Evolutionary conservation across 345 rosid species (phyloP).

Genomic region (Salix suchowensis): DNA sequence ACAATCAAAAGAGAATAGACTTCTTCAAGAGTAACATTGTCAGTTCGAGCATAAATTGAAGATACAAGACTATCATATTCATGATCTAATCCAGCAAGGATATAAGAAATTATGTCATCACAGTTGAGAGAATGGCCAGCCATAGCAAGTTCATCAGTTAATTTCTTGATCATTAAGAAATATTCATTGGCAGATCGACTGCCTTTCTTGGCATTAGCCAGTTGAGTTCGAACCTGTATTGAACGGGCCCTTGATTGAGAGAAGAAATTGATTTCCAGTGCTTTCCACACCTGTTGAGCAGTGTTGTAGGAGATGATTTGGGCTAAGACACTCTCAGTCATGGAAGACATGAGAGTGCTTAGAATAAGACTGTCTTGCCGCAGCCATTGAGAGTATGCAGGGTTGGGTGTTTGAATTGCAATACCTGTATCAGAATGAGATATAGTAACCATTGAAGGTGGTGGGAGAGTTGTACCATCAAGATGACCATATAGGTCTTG

Average conservation of each 20-base stretch:
- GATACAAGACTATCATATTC: too few relatives aligned
- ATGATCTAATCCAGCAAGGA: too few relatives aligned
- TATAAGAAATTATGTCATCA: too few relatives aligned
- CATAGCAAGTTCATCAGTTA: too few relatives aligned
- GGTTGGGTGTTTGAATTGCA: not conserved
- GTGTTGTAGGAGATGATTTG: not conserved
- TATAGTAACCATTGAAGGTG: too few relatives aligned
- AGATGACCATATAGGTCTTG: too few relatives aligned
- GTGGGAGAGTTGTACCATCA: not conserved
- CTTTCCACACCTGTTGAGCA: not conserved
- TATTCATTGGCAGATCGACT: not conserved
- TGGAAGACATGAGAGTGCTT: not conserved
- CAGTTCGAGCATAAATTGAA: too few relatives aligned
- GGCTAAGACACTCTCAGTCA: not conserved
- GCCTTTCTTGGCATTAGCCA: not conserved
- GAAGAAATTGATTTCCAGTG: not conserved
- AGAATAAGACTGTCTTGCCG: not conserved
- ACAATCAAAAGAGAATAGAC: too few relatives aligned
- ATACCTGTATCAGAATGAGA: not conserved
- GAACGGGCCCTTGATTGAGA: not conserved
- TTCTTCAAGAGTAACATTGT: too few relatives aligned
- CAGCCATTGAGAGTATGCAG: fast-evolving
- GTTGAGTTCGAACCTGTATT: not conserved
- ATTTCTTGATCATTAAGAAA: too few relatives aligned
- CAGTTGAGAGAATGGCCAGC: too few relatives aligned